Conservation (phyloP, 2,329 filamentous ascomycete species). For the Aspergillus tubingensis region DNA sequence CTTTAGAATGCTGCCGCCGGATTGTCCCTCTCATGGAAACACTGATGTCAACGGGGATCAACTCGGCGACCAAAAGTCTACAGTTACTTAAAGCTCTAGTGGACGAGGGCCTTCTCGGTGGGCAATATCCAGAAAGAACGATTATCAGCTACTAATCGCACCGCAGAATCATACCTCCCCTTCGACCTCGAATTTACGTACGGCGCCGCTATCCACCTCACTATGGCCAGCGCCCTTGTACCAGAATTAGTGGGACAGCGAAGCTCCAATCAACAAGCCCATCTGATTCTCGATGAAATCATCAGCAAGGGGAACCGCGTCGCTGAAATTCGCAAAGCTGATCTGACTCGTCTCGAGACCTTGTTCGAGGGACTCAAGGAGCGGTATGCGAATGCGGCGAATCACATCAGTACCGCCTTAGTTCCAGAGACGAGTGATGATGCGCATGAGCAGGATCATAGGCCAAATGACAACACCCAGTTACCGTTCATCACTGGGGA, state of each 20-base stretch:
- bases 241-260: slow-evolving; percentile 17
- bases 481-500: neutral
- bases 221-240: slow-evolving; percentile 42
- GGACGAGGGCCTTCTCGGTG: slow-evolving; percentile 5
- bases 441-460: neutral
- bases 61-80: slow-evolving; percentile 4
- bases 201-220: slow-evolving; percentile 38
- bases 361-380: slow-evolving; percentile 33
- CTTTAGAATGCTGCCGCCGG: neutral
- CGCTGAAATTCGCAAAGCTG: slow-evolving; percentile 36
- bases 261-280: slow-evolving; percentile 18
- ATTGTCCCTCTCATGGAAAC: slow-evolving; percentile 1
- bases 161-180: slow-evolving; percentile 40
- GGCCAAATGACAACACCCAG: neutral
- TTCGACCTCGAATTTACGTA: slow-evolving; percentile 44
- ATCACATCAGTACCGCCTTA: no score
- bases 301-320: slow-evolving; percentile 38
- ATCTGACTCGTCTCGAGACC: slow-evolving; percentile 31
- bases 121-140: neutral
- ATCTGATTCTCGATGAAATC: slow-evolving; percentile 40
- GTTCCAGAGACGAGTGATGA: neutral
- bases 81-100: neutral
- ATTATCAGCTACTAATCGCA: neutral
- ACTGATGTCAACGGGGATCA: slow-evolving; percentile 3
- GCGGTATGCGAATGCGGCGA: slow-evolving; percentile 25